Conservation (phyloP, 805 yeast genomes). For the Ogataea pini region DNA sequence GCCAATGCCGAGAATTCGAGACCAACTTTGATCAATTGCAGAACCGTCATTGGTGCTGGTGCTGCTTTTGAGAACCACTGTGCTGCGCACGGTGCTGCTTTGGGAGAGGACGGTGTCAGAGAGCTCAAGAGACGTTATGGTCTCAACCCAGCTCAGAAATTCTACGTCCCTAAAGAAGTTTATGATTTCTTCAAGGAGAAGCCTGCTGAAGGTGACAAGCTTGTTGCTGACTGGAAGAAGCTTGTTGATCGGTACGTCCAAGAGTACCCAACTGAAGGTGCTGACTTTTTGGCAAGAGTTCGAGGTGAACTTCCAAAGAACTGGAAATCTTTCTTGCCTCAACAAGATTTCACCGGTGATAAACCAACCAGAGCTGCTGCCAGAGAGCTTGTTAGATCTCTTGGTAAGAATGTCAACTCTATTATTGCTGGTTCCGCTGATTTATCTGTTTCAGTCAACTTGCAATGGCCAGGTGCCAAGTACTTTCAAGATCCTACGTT, state of each 20-base stretch:
- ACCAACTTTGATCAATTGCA: conserved; percentile 86
- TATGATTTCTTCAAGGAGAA: conserved; percentile 64
- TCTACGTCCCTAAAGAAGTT: conserved; percentile 82
- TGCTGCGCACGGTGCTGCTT: conserved; percentile 94
- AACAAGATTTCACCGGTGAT: conserved; percentile 80
- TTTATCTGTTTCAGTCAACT: conserved; percentile 86
- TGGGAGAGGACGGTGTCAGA: conserved; percentile 87
- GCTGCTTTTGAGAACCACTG: conserved; percentile 83
- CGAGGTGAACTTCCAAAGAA: conserved; percentile 74
- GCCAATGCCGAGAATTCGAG: conserved; percentile 33
- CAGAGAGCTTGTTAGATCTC: conserved; percentile 69
- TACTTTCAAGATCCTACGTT: conserved; percentile 90
- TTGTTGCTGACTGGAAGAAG: conserved; percentile 74
- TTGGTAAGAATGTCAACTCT: conserved; percentile 60
- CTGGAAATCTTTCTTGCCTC: conserved; percentile 82
- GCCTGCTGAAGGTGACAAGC: conserved; percentile 60
- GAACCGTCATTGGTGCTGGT: conserved; percentile 93
- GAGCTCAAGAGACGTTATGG: conserved; percentile 84
- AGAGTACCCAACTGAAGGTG: conserved; percentile 76
- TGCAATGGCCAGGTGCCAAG: conserved; percentile 80
- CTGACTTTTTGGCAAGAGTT: conserved; percentile 77
- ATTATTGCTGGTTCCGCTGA: conserved; percentile 97
- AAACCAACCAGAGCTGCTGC: conserved; percentile 94
- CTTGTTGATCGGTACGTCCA: conserved; percentile 59
- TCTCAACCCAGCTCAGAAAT: conserved; percentile 81